Evolutionary conservation across 176 grass and related monocot species (phyloP), one percentile per base, ranked within the genome.

Genomic region (Oryza glaberrima): DNA sequence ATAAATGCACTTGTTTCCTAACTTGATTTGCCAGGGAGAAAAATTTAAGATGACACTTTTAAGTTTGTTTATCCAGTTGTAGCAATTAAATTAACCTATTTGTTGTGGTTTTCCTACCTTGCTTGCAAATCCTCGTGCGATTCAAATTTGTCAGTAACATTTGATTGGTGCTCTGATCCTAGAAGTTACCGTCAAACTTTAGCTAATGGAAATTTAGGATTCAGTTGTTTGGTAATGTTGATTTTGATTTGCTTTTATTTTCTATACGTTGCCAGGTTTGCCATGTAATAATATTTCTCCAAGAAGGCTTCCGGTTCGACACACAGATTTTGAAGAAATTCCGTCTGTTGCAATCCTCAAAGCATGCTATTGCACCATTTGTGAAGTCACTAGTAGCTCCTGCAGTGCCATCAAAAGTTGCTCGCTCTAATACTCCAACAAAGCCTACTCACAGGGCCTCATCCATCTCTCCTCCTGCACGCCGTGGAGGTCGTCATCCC

Each of bases 201-300:
- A 72, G 23, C 26, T 66, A 25, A 48, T 40, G 3, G 14, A 40
- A 51, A 19, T 84, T 76, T 68, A 67, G 75, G 7, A 28, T 43
- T 76, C 30, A 84, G 54, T 84, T 76, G 11, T 20, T 82, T 78
- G 69, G 46, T 36, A 34, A 25, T 30, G 65, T 81, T 92, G 40
- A 77, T 68, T 67, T 79, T 4, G 61, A 26, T 68, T 54, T 71
- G 22, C 65, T 19, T 78, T 25, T 70, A 12, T 58, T 48, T 75
- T 66, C 52, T 74, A 56, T 74, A 56, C 70, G 0, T 32, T 74
- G 82, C 65, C 69, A 98, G 96, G 96, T 98, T 52, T 98, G 96
- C 83, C 91, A 98, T 84, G 78, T 95, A 68, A 88, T 95, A 22
- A 85, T 95, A 94, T 95, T 98, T 92, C 23, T 98, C 75, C 96